These are phyloP conservation scores for Aplosporella prunicola DNA, from an alignment of 2,329 filamentous ascomycete species.

Conservation along the genomic window DNA sequence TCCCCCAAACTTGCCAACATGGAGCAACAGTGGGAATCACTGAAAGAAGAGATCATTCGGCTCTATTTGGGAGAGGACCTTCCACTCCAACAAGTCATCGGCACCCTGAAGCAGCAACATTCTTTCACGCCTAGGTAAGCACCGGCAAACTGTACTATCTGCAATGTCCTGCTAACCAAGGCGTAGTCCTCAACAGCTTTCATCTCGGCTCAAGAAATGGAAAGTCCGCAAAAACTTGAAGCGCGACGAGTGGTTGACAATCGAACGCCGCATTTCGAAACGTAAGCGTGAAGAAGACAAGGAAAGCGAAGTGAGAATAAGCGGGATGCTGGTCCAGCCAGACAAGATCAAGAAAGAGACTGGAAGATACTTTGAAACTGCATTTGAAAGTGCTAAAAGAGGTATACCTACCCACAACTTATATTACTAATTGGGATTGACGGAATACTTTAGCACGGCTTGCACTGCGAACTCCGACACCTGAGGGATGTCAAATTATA, in stretches of 20 bases:
- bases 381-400: neutral
- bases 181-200: no score
- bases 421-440: neutral
- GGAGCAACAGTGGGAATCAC: neutral
- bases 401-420: neutral
- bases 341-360: neutral
- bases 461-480: neutral
- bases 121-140: neutral
- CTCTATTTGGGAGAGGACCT: neutral
- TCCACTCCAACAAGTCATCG: neutral
- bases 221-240: neutral
- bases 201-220: neutral
- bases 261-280: neutral
- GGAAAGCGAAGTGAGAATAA: neutral
- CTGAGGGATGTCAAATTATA: neutral
- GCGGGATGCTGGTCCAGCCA: neutral
- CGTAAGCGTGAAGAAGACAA: neutral
- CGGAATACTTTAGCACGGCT: neutral
- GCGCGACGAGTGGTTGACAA: neutral
- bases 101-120: neutral
- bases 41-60: neutral
- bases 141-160: neutral
- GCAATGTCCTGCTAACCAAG: no score
- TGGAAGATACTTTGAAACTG: neutral
- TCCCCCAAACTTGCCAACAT: no score